Evolutionary conservation across 352 stramenopile species (phyloP), one percentile per base, ranked within the genome.

Genomic region (Peronospora destructor): DNA sequence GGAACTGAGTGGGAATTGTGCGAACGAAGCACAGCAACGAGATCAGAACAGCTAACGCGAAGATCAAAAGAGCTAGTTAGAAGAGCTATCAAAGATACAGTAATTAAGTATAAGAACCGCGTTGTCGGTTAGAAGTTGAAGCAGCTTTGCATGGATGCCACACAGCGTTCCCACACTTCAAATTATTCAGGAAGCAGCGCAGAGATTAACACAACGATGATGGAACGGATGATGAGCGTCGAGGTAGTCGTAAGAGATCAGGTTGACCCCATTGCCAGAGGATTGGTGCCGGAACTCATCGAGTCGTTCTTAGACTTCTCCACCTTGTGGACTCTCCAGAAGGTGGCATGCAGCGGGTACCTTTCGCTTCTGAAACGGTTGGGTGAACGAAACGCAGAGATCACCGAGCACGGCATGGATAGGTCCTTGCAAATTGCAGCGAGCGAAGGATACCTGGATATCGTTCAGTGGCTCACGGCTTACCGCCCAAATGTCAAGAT

Each of bases 261-360:
- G n/a, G 14, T 45, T 16, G 65, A 49, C 13, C 39, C 59, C 36
- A 61, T 73, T 49, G 47, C 68, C 17, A 59, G 39, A 16, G 68
- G 56, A 0, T 50, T 78, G n/a, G 66, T 75, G 11, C 59, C 64
- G 7, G 51, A 67, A 33, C 49, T 71, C 37, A 48, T 88, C 28
- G 69, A 72, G 39, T 61, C 60, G 2, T 73, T 74, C 17, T 53
- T 88, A 25, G 77, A 88, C 58, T 63, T 48, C 52, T 85, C 77
- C 26, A 50, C 50, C 13, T 51, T 33, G 50, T 88, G 77, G 77
- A 85, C 64, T 26, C 49, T 88, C 35, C 66, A 71, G 25, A 68
- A 67, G 19, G 75, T 72, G 38, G 77, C 77, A 28, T 78, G 71
- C 50, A 51, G 40, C 34, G 77, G 74, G 37, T 66, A 71, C 54